A percentile compares a stretch with the other conserved stretches of the same genome.
These are phyloP conservation scores for Gossypium rotundifolium DNA, from an alignment of 345 rosid genomes.

Conservation along the genomic window DNA sequence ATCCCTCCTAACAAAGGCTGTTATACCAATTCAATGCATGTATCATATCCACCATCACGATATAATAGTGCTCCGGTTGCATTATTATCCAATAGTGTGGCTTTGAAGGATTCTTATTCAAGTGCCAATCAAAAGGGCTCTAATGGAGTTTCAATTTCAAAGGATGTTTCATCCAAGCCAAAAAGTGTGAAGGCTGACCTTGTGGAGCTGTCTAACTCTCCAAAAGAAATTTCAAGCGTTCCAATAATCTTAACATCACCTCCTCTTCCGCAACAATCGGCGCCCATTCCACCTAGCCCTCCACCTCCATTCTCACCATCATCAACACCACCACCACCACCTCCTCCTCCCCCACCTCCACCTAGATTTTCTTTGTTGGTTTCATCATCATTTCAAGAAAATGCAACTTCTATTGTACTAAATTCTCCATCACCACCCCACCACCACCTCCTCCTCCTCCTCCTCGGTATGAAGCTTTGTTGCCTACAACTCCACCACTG, in stretches of 20 bases:
- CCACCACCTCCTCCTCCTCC: conserved; percentile 10
- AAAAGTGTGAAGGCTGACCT: conserved; percentile 18
- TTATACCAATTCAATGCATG: conserved; percentile 69
- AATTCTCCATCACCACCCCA: conserved; percentile 6
- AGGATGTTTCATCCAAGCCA: conserved; percentile 27
- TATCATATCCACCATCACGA: conserved; percentile 70
- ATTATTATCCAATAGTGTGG: conserved; percentile 41
- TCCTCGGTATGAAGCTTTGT: not conserved
- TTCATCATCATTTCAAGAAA: conserved; percentile 16
- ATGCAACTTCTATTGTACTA: conserved; percentile 21
- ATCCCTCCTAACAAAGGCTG: conserved; percentile 84
- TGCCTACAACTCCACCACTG: no score
- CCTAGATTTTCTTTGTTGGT: conserved; percentile 20
- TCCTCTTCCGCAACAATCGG: conserved; percentile 21
- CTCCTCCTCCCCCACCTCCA: conserved; percentile 24
- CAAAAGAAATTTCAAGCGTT: conserved; percentile 33
- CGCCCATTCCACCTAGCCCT: conserved; percentile 23
- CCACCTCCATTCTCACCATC: conserved; percentile 21
- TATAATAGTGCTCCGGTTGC: conserved; percentile 76
- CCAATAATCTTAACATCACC: conserved; percentile 29
- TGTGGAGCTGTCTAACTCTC: conserved; percentile 26
- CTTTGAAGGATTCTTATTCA: conserved; percentile 47
- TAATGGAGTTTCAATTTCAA: conserved; percentile 31
- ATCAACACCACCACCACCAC: conserved; percentile 14
- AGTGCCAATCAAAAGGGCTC: conserved; percentile 29